Conservation (phyloP, 805 yeast genomes). For the Sporopachydermia lactativora region DNA sequence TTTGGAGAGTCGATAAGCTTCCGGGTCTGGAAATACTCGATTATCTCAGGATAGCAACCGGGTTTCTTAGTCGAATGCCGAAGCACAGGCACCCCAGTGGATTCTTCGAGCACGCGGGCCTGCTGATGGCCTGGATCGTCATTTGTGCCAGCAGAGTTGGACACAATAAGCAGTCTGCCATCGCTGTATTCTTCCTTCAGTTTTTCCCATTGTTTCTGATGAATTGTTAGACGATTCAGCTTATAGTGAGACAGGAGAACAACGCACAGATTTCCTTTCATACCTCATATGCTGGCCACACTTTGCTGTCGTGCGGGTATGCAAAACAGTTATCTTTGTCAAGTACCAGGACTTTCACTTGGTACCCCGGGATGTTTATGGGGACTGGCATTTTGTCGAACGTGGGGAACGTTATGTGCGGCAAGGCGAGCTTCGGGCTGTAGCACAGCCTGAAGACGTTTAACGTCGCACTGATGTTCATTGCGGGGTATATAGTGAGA, state of each 20-base stretch:
- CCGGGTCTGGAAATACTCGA: slow-evolving; percentile 39
- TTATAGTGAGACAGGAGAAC: neutral
- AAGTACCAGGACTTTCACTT: slow-evolving; percentile 63
- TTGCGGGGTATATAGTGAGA: no score
- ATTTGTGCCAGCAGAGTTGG: slow-evolving; percentile 86
- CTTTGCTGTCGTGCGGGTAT: slow-evolving; percentile 59
- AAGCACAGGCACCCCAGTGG: slow-evolving; percentile 56
- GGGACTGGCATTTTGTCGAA: slow-evolving; percentile 53
- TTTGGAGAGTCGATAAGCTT: slow-evolving; percentile 32
- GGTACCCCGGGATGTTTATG: slow-evolving; percentile 19
- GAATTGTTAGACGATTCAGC: neutral
- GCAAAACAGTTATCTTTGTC: slow-evolving; percentile 97
- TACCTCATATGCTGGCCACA: slow-evolving; percentile 58
- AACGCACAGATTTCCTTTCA: neutral
- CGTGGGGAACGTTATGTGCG: slow-evolving; percentile 40
- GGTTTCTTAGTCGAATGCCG: slow-evolving; percentile 21
- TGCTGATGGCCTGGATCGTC: slow-evolving; percentile 50
- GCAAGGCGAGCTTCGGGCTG: slow-evolving; percentile 57
- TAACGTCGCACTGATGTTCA: slow-evolving; percentile 68
- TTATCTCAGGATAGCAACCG: slow-evolving; percentile 40
- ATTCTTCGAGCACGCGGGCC: slow-evolving; percentile 46
- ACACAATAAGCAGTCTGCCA: slow-evolving; percentile 57
- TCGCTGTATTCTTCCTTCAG: slow-evolving; percentile 45
- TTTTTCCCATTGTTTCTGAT: slow-evolving; percentile 34
- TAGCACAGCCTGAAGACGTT: slow-evolving; percentile 45